Evolutionary conservation across 2,329 filamentous ascomycete species (phyloP), one percentile per base, ranked within the genome.

Genomic region (Daldinia sp.): DNA sequence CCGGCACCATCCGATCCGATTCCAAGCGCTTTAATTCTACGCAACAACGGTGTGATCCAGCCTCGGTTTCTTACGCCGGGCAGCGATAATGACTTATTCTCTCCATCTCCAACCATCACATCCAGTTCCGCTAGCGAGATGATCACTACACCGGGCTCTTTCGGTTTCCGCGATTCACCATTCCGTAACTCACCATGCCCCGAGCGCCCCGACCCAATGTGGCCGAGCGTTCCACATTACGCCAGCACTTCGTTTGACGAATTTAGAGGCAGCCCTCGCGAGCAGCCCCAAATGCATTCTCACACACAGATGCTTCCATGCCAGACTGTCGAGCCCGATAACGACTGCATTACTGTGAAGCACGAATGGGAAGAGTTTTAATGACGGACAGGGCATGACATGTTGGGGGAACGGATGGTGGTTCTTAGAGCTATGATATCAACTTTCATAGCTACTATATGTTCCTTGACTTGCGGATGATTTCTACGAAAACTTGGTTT

Each of bases 351-450:
- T n/a, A 61, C 72, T 35, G 71, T 79, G 45, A 79, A 79, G 68
- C 73, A 73, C 19, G 77, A 79, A 60, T 77, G 75, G 74, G 75
- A 75, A 25, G 35, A 67, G 27, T 71, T 83, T 82, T 3, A 89
- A 87, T 3, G 88, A 92, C 70, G 81, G 82, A 25, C n/a, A n/a
- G n/a, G n/a, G n/a, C n/a, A n/a, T n/a, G n/a, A n/a, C 19, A 48
- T 21, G 27, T 3, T 11, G 34, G 43, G 17, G 25, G 52, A 3
- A 4, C 13, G 1, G 35, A 11, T 23, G 10, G 23, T 21, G 7
- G 7, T 25, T 37, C 19, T 39, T 11, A n/a, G 53, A 11, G 27
- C 29, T 56, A 35, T 37, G 23, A 9, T 15, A 1, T 47, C 21
- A 30, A 10, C 7, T 19, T 41, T 9, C 8, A 21, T 21, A 37